phyloP scores from a whole-genome alignment of 345 rosid species.

The Corchorus capsularis region DNA sequence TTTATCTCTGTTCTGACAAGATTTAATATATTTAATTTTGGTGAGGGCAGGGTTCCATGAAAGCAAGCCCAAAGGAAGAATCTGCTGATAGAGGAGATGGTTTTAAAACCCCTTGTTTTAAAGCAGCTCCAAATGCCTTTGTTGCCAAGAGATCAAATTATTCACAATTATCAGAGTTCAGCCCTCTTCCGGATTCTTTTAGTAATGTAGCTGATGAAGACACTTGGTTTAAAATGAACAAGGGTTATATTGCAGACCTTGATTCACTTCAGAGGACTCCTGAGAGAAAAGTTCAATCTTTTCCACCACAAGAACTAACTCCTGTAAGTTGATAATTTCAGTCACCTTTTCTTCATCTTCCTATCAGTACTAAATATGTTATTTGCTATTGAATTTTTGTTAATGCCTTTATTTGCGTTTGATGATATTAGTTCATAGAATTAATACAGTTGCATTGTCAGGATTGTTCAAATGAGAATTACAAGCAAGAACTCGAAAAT shows the following conservation, averaged over 20 bases:
- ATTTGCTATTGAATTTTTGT: neutral
- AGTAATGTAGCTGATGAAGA: constrained; percentile 93
- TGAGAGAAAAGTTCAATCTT: constrained; percentile 63
- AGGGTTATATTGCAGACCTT: constrained; percentile 80
- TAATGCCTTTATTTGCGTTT: neutral
- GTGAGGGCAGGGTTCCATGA: constrained; percentile 40
- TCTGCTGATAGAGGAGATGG: constrained; percentile 46
- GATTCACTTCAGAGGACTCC: constrained; percentile 80
- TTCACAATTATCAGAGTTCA: constrained; percentile 57
- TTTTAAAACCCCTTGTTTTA: constrained; percentile 63
- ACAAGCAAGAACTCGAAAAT: constrained; percentile 50
- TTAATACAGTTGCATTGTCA: constrained; percentile 24
- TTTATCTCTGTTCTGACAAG: neutral
- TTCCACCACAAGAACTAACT: constrained; percentile 47
- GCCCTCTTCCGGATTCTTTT: constrained; percentile 80
- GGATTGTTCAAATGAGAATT: constrained; percentile 37
- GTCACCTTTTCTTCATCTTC: constrained; percentile 11
- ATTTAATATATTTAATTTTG: constrained; percentile 3
- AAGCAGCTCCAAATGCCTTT: constrained; percentile 62
- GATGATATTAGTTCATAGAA: neutral
- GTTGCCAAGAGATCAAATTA: constrained; percentile 77
- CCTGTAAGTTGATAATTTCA: constrained; percentile 53
- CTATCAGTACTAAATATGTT: neutral
- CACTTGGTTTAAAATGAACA: constrained; percentile 88
- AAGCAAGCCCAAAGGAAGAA: constrained; percentile 43